Conservation (phyloP, 306 rosid species). For the Mimosa pudica region DNA sequence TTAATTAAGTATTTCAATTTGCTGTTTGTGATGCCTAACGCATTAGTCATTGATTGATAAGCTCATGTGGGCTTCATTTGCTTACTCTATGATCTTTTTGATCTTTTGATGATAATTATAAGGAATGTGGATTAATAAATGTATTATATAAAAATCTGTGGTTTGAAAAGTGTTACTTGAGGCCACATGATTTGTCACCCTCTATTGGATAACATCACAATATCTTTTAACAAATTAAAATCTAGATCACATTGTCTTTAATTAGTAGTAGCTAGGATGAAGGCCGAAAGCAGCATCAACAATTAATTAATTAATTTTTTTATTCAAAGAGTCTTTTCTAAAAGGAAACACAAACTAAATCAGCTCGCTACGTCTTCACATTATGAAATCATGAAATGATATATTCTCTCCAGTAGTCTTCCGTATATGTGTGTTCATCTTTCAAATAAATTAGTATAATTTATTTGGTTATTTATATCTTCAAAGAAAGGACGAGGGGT, state of each 20-base stretch:
- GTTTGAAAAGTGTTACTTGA: constrained; percentile 31
- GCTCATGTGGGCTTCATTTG: not conserved
- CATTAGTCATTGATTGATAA: not conserved
- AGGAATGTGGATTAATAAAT: not conserved
- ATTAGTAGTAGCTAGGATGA: not conserved
- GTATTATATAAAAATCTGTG: not conserved
- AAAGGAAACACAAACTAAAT: not conserved
- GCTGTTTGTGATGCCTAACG: not conserved
- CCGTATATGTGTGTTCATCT: too few relatives aligned
- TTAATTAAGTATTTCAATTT: not conserved
- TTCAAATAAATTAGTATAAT: too few relatives aligned
- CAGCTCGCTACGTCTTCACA: not conserved
- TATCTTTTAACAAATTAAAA: not conserved
- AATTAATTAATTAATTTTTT: not conserved
- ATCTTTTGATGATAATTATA: too few relatives aligned
- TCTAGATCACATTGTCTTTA: not conserved
- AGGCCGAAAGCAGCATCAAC: not conserved
- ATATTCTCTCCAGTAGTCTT: not conserved
- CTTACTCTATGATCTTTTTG: not conserved
- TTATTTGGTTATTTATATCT: too few relatives aligned
- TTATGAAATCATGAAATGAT: not conserved
- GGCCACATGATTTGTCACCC: constrained; percentile 45
- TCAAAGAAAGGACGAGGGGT: too few relatives aligned
- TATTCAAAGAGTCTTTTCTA: not conserved
- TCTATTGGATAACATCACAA: constrained; percentile 37